Base-by-base conservation (phyloP, 2,329 filamentous ascomycete genomes). In the Diplocarpon mali region DNA sequence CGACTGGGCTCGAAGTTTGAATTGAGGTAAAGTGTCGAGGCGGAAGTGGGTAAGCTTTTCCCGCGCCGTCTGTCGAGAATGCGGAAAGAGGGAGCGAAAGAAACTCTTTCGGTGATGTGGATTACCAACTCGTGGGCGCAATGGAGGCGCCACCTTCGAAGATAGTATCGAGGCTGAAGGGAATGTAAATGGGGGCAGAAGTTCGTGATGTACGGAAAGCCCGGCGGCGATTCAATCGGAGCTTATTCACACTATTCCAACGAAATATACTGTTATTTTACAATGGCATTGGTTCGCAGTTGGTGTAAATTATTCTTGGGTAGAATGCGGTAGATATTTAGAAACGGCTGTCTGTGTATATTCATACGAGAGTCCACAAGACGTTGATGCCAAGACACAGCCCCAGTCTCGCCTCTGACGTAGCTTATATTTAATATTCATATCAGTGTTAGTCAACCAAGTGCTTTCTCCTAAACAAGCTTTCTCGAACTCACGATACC, bases 1-100 rank as follows among this genome's bases (percentile, higher is more conserved):
- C 31, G 80, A 80, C 65, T 94, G 87, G 8, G 85, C 67, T 42
- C 73, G 71, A 60, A 81, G 77, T 58, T 82, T 84, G 56, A 85
- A 73, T 40, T 71, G 68, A 11, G 86, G 85, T 17, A 94, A 64
- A 5, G 76, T 85, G 56, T 88, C 78, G 72, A 86, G 76, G 51
- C 78, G 84, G 62, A 95, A 78, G 53, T 72, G 69, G 55, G 80
- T 72, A 43, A 92, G 69, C 49, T 73, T 76, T 48, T 78, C 56
- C 80, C 80, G 54, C 72, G 81, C 79, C 50, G 73, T 75, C 61
- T 75, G 75, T 44, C 75, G 58, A 49, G 74, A 67, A 53, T 71
- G 69, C n/a, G 83, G 81, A 57, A 88, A 79, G 49, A 89, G 69
- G 62, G 78, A 80, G 55, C 80, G 74, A 40, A 87, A 62, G 51